These are phyloP conservation scores for Xylariaceae sp. DNA, from an alignment of 2,329 filamentous ascomycete genomes.

Conservation along the genomic window DNA sequence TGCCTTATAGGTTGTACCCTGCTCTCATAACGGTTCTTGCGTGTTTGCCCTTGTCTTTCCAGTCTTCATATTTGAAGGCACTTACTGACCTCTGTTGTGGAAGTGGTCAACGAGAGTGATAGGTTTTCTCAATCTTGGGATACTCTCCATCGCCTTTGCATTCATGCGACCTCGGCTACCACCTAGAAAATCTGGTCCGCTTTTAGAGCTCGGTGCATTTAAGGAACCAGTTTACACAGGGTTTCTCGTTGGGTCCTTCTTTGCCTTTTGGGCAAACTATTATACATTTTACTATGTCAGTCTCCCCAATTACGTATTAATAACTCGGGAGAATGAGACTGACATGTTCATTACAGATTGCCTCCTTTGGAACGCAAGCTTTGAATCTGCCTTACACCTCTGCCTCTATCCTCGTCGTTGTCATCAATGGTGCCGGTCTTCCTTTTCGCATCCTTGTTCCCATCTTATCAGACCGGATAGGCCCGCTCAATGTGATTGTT, in stretches of 20 bases:
- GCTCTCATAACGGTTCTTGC: no score
- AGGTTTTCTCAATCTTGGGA: constrained; percentile 73
- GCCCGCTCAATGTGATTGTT: constrained; percentile 45
- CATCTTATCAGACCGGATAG: constrained; percentile 45
- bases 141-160: constrained; percentile 71
- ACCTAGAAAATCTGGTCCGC: constrained; percentile 40
- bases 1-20: no score
- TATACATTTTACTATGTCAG: constrained; percentile 52
- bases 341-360: constrained; percentile 33
- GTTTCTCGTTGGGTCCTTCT: constrained; percentile 46
- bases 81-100: background rate
- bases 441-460: constrained; percentile 46
- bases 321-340: background rate
- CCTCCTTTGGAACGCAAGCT: constrained; percentile 42
- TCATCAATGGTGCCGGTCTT: constrained; percentile 49
- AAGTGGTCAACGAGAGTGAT: constrained; percentile 42
- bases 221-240: constrained; percentile 41
- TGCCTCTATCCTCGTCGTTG: constrained; percentile 45
- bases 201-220: constrained; percentile 41
- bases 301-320: background rate
- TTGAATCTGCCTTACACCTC: constrained; percentile 44
- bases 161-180: constrained; percentile 43
- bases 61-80: background rate
- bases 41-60: no score
- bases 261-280: constrained; percentile 49